These are phyloP conservation scores for Trypanosoma platydactyli DNA, from an alignment of 208 protist genomes.

Conservation along the genomic window DNA sequence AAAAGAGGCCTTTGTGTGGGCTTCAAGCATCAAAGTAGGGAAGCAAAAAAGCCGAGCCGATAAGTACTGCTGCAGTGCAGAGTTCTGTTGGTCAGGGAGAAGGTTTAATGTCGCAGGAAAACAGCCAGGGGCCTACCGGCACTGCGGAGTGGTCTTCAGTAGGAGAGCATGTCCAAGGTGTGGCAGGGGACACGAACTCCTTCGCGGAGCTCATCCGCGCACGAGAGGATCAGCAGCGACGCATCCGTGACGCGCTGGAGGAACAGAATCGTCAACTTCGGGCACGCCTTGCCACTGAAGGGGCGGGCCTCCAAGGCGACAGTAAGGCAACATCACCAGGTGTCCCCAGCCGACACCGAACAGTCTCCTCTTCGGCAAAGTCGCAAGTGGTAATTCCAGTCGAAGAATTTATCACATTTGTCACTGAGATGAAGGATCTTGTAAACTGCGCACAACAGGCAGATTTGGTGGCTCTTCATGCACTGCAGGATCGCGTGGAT, in stretches of 20 bases:
- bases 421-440: conserved; percentile 29
- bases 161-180: background rate
- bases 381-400: background rate
- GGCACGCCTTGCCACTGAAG: conserved; percentile 16
- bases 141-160: background rate
- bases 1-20: no score
- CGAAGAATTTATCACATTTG: conserved; percentile 22
- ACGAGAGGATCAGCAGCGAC: conserved; percentile 23
- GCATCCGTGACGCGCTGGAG: conserved; percentile 19
- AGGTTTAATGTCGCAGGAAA: conserved; percentile 9
- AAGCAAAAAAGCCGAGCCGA: background rate
- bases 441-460: conserved; percentile 22
- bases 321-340: background rate
- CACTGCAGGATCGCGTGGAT: conserved; percentile 20
- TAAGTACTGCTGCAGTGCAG: background rate
- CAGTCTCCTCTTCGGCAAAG: background rate
- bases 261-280: conserved; percentile 27
- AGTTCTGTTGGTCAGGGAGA: no score
- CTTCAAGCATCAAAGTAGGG: background rate
- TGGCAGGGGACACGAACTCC: background rate
- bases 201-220: conserved; percentile 25
- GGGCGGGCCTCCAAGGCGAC: background rate
- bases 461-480: conserved; percentile 16
- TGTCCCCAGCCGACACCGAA: background rate
- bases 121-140: background rate